phyloP scores from a whole-genome alignment of 805 yeast genomes.

The Vanderwaltozyma tropicalis region DNA sequence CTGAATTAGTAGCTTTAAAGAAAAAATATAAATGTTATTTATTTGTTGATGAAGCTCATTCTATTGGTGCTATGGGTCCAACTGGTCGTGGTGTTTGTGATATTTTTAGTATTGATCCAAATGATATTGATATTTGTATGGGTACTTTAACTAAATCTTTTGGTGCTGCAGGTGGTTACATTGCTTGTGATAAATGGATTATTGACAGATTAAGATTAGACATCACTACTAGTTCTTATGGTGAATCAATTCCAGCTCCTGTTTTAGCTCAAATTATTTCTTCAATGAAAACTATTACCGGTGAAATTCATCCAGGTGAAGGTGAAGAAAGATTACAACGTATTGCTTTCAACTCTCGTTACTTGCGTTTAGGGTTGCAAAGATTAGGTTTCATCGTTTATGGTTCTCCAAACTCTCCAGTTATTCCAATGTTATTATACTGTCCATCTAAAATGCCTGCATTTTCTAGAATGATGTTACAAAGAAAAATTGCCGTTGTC shows the following conservation, averaged over 20 bases:
- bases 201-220: conserved; percentile 68
- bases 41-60: conserved; percentile 96
- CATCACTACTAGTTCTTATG: conserved; percentile 61
- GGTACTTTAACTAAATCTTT: conserved; percentile 96
- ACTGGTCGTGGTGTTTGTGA: conserved; percentile 92
- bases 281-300: conserved; percentile 67
- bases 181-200: conserved; percentile 62
- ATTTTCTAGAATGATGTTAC: conserved; percentile 70
- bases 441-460: conserved; percentile 94
- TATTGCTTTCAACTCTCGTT: conserved; percentile 92
- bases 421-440: conserved; percentile 77
- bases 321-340: conserved; percentile 85
- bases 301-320: conserved; percentile 83
- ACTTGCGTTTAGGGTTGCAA: conserved; percentile 80
- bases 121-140: conserved; percentile 78
- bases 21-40: conserved; percentile 80
- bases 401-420: conserved; percentile 96
- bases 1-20: conserved; percentile 59
- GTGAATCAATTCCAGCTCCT: conserved; percentile 86
- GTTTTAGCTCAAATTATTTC: conserved; percentile 81
- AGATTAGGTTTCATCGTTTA: conserved; percentile 88
- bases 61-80: conserved; percentile 97
- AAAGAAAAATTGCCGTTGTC: conserved; percentile 81
- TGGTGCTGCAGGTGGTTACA: conserved; percentile 98
- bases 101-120: conserved; percentile 72